phyloP scores from a whole-genome alignment of 129 eudicot genomes.

The Helichrysum umbraculigerum region DNA sequence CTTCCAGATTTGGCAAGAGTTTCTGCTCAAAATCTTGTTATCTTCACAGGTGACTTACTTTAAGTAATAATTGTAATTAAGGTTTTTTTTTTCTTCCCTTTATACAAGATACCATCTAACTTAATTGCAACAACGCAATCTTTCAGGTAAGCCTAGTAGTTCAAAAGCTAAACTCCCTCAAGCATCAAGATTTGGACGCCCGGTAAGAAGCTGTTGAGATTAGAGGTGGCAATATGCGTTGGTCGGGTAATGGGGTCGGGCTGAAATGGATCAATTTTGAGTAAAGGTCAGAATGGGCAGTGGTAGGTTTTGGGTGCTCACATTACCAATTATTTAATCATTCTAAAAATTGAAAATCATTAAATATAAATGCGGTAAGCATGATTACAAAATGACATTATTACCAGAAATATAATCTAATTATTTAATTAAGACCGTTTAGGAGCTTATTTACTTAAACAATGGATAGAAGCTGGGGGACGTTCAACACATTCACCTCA shows the following conservation, averaged over 20 bases:
- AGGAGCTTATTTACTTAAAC: background rate
- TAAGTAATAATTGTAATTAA: too few relatives aligned
- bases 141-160: slow-evolving; percentile 59
- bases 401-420: background rate
- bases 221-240: background rate
- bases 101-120: background rate
- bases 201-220: slow-evolving; percentile 45
- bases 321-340: background rate
- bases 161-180: slow-evolving; percentile 63
- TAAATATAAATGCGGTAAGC: background rate
- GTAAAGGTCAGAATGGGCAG: background rate
- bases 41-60: slow-evolving; percentile 63
- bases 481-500: background rate
- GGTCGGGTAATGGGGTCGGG: background rate
- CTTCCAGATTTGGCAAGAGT: slow-evolving; percentile 81
- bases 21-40: slow-evolving; percentile 68
- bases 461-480: background rate
- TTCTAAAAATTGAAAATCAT: too few relatives aligned
- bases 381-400: background rate
- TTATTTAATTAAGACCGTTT: background rate
- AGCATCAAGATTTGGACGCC: slow-evolving; percentile 72
- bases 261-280: background rate
- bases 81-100: background rate
- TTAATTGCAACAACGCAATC: background rate
- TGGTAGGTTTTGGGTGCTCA: slow-evolving; percentile 2